Evolutionary conservation across 2,329 filamentous ascomycete genomes (phyloP).

Genomic region (Orbilia brochopaga): DNA sequence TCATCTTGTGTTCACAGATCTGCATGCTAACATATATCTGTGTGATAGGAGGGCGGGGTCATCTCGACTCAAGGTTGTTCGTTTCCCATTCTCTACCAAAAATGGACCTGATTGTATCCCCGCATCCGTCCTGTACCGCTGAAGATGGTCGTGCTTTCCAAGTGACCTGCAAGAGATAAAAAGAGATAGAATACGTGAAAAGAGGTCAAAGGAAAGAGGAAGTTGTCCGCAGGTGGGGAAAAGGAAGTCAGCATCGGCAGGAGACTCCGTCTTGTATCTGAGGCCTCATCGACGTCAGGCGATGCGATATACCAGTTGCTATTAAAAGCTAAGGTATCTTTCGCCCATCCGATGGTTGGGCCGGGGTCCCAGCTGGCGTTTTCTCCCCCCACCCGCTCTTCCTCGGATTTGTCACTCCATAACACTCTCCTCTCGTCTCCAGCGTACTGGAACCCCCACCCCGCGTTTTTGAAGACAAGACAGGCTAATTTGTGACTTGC

Average conservation of each 20-base stretch:
- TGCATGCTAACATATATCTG: conserved; percentile 55
- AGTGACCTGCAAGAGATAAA: conserved; percentile 27
- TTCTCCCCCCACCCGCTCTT: conserved; percentile 38
- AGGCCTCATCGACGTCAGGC: conserved; percentile 40
- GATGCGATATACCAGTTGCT: conserved; percentile 9
- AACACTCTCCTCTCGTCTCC: conserved; percentile 48
- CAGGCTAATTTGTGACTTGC: conserved; percentile 11
- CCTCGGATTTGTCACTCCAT: conserved; percentile 46
- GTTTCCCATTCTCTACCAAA: conserved; percentile 70
- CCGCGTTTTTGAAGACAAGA: not conserved
- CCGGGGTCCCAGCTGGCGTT: conserved; percentile 9
- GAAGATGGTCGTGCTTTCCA: conserved; percentile 33
- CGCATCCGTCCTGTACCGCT: conserved; percentile 49
- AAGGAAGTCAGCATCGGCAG: conserved; percentile 4
- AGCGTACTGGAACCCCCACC: conserved; percentile 23
- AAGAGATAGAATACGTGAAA: conserved; percentile 31
- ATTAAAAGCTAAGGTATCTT: no score
- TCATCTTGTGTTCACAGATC: not conserved
- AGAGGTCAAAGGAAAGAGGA: conserved; percentile 29
- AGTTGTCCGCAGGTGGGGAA: conserved; percentile 32
- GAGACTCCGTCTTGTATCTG: conserved; percentile 45
- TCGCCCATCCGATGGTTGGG: conserved; percentile 43
- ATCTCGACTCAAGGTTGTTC: conserved; percentile 99
- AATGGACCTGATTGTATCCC: conserved; percentile 56
- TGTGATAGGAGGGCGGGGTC: conserved; percentile 87